Conservation (phyloP, 129 eudicot genomes). For the Tanacetum coccineum region DNA sequence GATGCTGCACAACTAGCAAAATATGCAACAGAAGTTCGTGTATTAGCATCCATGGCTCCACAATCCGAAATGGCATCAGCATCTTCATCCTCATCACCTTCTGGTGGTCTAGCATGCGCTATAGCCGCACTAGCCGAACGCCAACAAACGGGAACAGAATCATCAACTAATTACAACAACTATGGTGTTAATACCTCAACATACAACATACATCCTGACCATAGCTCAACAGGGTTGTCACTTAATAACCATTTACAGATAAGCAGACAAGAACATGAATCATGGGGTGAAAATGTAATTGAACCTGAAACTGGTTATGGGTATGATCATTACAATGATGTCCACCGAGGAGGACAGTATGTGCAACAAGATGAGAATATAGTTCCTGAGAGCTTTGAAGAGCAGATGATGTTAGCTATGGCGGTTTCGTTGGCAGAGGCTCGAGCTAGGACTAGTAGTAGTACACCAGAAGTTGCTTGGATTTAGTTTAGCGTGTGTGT, state of each 20-base stretch:
- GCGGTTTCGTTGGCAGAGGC: conserved; percentile 95
- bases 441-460: conserved; percentile 50
- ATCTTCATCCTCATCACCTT: conserved; percentile 62
- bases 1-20: conserved; percentile 52
- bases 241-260: conserved; percentile 38
- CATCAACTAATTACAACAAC: conserved; percentile 42
- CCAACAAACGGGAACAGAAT: conserved; percentile 59
- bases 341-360: background rate
- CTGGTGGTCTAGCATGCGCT: conserved; percentile 92
- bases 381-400: conserved; percentile 89
- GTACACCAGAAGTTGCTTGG: conserved; percentile 78
- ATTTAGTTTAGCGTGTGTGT: conserved; percentile 38
- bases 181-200: conserved; percentile 30
- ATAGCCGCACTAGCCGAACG: conserved; percentile 85
- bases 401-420: conserved; percentile 98
- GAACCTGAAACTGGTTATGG: conserved; percentile 38
- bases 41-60: conserved; percentile 41
- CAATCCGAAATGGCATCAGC: conserved; percentile 37
- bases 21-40: conserved; percentile 39
- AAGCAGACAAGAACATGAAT: background rate
- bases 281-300: conserved; percentile 34
- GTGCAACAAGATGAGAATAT: conserved; percentile 38
- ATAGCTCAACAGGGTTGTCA: conserved; percentile 38
- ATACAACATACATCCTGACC: conserved; percentile 40
- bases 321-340: conserved; percentile 34